phyloP scores from a whole-genome alignment of 2,329 filamentous ascomycete genomes.

The Colletotrichum coccodes region DNA sequence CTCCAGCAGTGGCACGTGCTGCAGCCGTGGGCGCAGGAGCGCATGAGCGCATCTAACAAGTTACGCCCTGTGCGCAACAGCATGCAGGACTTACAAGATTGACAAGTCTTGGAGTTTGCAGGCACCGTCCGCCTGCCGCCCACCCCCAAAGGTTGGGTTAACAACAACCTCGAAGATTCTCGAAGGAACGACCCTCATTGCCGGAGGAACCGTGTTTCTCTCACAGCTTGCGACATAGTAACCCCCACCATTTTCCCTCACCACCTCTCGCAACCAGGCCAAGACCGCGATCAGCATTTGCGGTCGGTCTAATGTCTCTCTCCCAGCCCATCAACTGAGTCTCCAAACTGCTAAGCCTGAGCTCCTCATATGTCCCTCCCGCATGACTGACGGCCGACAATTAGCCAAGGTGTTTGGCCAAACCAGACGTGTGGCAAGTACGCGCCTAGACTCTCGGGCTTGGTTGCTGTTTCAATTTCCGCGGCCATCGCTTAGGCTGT shows the following conservation, averaged over 20 bases:
- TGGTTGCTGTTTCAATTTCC: slow-evolving; percentile 35
- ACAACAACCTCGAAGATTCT: too few species aligned
- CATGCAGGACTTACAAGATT: too few species aligned
- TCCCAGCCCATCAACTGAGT: slow-evolving; percentile 1
- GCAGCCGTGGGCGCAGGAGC: too few species aligned
- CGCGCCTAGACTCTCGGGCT: background rate
- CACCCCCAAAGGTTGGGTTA: too few species aligned
- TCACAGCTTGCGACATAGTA: background rate
- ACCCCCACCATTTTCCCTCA: background rate
- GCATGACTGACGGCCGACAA: slow-evolving; percentile 35
- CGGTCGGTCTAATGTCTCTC: background rate
- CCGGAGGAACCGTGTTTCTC: too few species aligned
- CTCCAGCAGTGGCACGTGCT: too few species aligned
- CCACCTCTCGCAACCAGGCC: background rate
- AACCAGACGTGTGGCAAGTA: slow-evolving; percentile 39
- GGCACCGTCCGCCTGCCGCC: too few species aligned
- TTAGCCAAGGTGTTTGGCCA: too few species aligned
- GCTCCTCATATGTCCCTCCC: slow-evolving; percentile 31
- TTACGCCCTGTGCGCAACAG: too few species aligned
- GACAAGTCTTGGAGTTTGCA: too few species aligned
- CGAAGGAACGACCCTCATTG: too few species aligned
- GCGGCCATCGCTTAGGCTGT: slow-evolving; percentile 32
- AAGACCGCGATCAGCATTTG: slow-evolving; percentile 4
- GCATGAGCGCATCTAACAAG: too few species aligned
- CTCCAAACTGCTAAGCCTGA: slow-evolving; percentile 2